Base-by-base conservation (phyloP, 2,329 filamentous ascomycete genomes). In the Neonectria coccinea region DNA sequence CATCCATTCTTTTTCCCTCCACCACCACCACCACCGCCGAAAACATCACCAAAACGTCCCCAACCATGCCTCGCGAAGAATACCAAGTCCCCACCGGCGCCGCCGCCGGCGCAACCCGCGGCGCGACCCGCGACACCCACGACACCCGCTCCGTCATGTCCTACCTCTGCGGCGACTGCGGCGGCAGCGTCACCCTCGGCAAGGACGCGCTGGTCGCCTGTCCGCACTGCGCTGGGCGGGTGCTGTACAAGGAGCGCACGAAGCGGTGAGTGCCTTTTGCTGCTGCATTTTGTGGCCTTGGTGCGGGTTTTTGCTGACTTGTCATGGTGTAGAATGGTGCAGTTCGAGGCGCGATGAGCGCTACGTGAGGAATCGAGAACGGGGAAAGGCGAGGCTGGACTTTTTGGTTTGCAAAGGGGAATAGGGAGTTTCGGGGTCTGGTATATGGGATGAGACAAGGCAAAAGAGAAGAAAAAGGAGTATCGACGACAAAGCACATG, bases 211-310 rank as follows among this genome's bases (percentile, higher is more conserved):
- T 88, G n/a, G 79, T 81, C 54, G 80, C 80, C 22, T 81, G 80
- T 70, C 78, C 79, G 62, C 79, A 82, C 67, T 99, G 96, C 79
- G 96, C 96, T 8, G 96, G 97, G 76, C 90, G 96, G 70, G 94
- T 99, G 66, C 82, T 99, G 71, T 98, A 98, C 83, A 99, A 99
- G 88, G 93, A 97, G 88, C 84, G 96, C 77, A 99, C 96, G 48
- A 97, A 97, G 86, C 89, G 96, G 96, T 97, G 79, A 81, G 91
- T 82, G 64, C 8, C 56, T 31, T 56, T 48, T 51, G 29, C 47
- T 14, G 5, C 56, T 8, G 45, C 2, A n/a, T 3, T 27, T 11
- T 5, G 4, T 12, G 20, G 14, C 2, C 18, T 25, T 25, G 25
- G 5, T 25, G 41, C n/a, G 31, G 29, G 31, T 42, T 4, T 36